Base-by-base conservation (phyloP, 768 basidiomycete genomes). In the Mycena filopes region DNA sequence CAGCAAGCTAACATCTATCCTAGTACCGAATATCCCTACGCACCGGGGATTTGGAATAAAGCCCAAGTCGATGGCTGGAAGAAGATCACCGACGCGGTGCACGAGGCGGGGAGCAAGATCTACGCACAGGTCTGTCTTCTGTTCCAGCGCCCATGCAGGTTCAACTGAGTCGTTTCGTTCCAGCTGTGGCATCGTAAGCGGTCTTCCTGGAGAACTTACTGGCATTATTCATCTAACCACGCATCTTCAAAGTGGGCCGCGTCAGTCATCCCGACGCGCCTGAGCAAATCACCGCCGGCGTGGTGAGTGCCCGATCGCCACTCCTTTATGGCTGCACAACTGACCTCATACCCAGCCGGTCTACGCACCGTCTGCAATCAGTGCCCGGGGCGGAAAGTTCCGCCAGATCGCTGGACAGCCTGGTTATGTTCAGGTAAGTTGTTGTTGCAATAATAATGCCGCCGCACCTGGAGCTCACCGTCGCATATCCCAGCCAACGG, bases 71-170 rank as follows among this genome's bases (percentile, higher is more conserved):
- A 54, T 16, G 76, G 67, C 5, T 79, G 77, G 77, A 76, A 72
- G 65, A 70, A 70, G 56, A 67, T 83, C 55, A 75, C 71, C 20
- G 76, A 74, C 20, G 72, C 72, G 2, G 79, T 83, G 4, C 80
- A 81, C 64, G 70, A 65, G 3, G 31, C 46, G 1, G 65, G 65
- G 71, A 51, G 54, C 33, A 66, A 66, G 54, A 66, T 66, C n/a
- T 66, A 66, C 33, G 46, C 40, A 26, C 76, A 75, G 21, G 59
- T 74, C 18, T 74, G 79, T 65, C 75, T 76, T 38, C 53, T 43
- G 79, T 80, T 70, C 71, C 63, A 46, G 47, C n/a, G 57, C 48
- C 29, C 33, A 38, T 29, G 51, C 26, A 25, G 5, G 7, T 8
- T 43, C 20, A 40, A 20, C 38, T 60, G 25, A 33, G 40, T 48